These are phyloP conservation scores for Tetraselmis striata DNA, from an alignment of 139 green algal species.

Conservation along the genomic window DNA sequence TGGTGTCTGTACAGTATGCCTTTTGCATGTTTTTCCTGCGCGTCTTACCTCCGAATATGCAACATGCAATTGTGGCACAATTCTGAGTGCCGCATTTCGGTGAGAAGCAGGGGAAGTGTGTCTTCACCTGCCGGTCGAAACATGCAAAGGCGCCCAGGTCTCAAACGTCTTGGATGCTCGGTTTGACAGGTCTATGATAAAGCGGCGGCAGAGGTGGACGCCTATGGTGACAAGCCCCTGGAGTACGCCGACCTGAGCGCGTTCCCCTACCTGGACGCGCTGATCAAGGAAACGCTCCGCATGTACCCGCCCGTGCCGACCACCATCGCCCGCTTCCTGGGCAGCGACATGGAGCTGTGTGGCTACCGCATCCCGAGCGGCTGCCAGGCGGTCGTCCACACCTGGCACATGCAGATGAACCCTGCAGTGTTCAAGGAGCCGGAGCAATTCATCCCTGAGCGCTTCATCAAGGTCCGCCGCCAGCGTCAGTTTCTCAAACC, in stretches of 20 bases:
- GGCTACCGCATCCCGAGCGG: neutral
- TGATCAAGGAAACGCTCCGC: constrained; percentile 47
- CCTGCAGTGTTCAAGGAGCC: constrained; percentile 32
- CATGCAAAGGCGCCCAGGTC: no score
- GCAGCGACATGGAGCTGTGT: constrained; percentile 2
- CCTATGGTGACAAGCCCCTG: neutral
- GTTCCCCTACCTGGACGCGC: constrained; percentile 40
- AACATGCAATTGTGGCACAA: no score
- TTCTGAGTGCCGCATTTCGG: no score
- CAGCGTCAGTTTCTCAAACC: no score
- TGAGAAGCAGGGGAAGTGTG: no score
- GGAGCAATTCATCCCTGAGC: constrained; percentile 43
- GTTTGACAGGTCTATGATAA: neutral
- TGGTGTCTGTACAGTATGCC: no score
- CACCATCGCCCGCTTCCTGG: neutral
- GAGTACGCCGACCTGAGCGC: neutral
- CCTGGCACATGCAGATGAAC: constrained; percentile 37
- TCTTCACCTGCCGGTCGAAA: no score
- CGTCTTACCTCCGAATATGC: no score
- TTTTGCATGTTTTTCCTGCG: no score
- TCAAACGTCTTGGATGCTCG: no score
- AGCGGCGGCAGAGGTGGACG: neutral
- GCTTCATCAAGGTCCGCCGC: constrained; percentile 36
- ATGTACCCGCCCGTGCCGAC: constrained; percentile 37
- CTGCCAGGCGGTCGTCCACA: constrained; percentile 5